Evolutionary conservation across 495 filamentous ascomycete species (phyloP).

Genomic region (Tuber umbilicatum): DNA sequence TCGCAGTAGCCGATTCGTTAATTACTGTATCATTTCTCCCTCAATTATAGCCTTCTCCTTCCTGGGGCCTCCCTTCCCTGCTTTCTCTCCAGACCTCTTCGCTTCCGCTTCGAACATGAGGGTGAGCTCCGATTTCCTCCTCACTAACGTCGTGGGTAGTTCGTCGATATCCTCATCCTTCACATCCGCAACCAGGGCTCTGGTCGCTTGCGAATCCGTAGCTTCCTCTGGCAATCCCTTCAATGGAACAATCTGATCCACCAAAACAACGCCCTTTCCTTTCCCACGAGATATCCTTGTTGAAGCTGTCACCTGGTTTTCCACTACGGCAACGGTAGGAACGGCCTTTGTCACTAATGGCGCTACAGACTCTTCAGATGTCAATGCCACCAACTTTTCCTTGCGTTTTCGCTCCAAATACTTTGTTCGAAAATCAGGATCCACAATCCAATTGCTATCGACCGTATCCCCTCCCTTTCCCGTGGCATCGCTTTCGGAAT

Average conservation of each 20-base stretch:
- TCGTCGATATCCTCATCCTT: slow-evolving; percentile 24
- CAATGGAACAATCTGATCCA: slow-evolving; percentile 36
- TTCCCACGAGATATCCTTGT: slow-evolving; percentile 17
- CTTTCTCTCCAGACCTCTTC: slow-evolving; percentile 26
- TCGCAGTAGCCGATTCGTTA: neutral
- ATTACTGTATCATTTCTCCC: slow-evolving; percentile 23
- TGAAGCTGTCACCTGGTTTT: slow-evolving; percentile 15
- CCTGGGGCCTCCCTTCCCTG: slow-evolving; percentile 14
- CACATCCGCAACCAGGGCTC: slow-evolving; percentile 15
- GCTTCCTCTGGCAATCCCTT: slow-evolving; percentile 29
- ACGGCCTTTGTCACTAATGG: slow-evolving; percentile 3
- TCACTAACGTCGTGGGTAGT: slow-evolving; percentile 19
- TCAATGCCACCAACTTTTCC: slow-evolving; percentile 29
- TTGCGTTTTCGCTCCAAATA: slow-evolving; percentile 36
- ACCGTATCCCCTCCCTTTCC: slow-evolving; percentile 16
- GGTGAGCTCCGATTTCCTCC: slow-evolving; percentile 32
- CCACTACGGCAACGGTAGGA: slow-evolving; percentile 20
- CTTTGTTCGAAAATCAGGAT: slow-evolving; percentile 40
- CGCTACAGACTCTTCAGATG: slow-evolving; percentile 7
- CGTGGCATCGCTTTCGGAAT: slow-evolving; percentile 10
- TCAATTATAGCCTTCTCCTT: slow-evolving; percentile 30
- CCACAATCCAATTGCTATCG: slow-evolving; percentile 33
- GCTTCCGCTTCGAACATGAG: slow-evolving; percentile 28
- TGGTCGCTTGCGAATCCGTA: slow-evolving; percentile 5
- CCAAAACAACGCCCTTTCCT: slow-evolving; percentile 29